Percentiles rank a stretch among this genome's conserved stretches.
These are phyloP conservation scores for Cystobasidiaceae sp. DNA, from an alignment of 1,284 basidiomycete genomes.

Conservation along the genomic window DNA sequence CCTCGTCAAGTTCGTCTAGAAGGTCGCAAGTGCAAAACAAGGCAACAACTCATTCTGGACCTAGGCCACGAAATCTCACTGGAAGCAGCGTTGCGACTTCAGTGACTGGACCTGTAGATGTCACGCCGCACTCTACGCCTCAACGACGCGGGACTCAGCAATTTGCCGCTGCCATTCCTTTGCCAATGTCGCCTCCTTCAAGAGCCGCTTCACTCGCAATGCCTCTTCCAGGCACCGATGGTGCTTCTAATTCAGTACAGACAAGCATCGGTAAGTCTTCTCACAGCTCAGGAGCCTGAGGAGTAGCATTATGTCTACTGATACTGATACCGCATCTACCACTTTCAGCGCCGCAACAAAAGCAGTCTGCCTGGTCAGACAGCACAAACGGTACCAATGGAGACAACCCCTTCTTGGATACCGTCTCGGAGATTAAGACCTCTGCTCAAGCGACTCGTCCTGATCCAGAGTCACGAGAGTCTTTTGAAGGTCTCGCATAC, in stretches of 20 bases:
- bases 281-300: background rate
- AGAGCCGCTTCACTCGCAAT: background rate
- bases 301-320: too few species aligned
- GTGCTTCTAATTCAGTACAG: background rate
- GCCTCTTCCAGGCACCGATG: background rate
- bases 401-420: constrained; percentile 6
- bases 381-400: background rate
- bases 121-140: background rate
- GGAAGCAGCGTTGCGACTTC: too few species aligned
- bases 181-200: background rate
- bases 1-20: background rate
- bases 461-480: too few species aligned
- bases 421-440: background rate
- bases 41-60: too few species aligned
- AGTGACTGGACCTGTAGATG: background rate
- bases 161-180: background rate
- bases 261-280: background rate
- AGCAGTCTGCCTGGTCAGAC: background rate
- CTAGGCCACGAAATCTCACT: background rate
- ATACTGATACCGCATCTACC: too few species aligned
- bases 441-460: too few species aligned
- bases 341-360: too few species aligned
- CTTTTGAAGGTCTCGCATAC: constrained; percentile 3
- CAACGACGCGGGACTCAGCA: background rate
- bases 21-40: too few species aligned